Evolutionary conservation across 1,284 basidiomycete genomes (phyloP).

Genomic region (Dichomitus squalens): DNA sequence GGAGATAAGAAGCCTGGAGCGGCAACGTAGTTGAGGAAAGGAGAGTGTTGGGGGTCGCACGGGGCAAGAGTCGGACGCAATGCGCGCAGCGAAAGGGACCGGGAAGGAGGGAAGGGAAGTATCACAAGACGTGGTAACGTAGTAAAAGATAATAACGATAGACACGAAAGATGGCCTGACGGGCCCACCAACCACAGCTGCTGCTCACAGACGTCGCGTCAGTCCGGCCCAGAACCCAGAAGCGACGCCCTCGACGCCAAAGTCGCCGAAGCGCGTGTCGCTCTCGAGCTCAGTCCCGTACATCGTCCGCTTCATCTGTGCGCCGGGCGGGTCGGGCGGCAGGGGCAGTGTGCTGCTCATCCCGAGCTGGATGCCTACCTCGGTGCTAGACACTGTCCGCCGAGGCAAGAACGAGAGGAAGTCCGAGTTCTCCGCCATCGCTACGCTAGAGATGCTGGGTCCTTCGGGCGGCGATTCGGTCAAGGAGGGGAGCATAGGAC

Average conservation of each 20-base stretch:
- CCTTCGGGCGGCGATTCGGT: slow-evolving; percentile 17
- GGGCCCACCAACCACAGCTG: slow-evolving; percentile 4
- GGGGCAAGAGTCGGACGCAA: background rate
- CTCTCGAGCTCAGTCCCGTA: slow-evolving; percentile 77
- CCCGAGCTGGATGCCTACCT: slow-evolving; percentile 29
- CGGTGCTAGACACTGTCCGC: slow-evolving; percentile 28
- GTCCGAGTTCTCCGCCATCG: background rate
- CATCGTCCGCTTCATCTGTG: slow-evolving; percentile 64
- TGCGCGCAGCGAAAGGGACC: background rate
- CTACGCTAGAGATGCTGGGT: background rate
- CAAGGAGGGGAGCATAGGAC: slow-evolving; percentile 21
- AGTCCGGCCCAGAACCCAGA: slow-evolving; percentile 59
- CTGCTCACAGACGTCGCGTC: slow-evolving; percentile 29
- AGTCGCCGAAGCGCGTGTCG: slow-evolving; percentile 80
- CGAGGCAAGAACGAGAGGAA: background rate
- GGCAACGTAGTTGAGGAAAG: background rate
- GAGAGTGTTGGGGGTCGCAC: background rate
- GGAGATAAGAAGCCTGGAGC: background rate
- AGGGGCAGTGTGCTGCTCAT: slow-evolving; percentile 27
- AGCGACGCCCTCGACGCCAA: slow-evolving; percentile 74
- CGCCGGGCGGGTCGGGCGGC: slow-evolving; percentile 36
- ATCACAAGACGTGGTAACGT: background rate
- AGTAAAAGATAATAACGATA: background rate
- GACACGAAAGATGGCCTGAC: slow-evolving; percentile 4
- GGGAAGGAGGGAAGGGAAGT: background rate